Conservation (phyloP, 2,329 filamentous ascomycete species). For the Fusarium armeniacum region DNA sequence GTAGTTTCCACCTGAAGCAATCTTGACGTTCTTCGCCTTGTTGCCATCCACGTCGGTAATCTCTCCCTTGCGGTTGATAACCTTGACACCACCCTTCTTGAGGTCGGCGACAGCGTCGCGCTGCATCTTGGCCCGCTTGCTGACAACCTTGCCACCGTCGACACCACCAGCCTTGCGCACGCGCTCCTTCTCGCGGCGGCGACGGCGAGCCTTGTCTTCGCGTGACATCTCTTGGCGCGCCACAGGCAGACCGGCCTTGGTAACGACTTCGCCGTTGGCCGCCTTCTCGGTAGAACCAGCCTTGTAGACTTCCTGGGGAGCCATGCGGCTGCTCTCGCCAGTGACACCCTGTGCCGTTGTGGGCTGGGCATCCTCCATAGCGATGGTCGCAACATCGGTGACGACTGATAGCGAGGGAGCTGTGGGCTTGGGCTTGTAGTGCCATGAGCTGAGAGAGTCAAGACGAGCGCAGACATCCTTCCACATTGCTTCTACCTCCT, state of each 20-base stretch:
- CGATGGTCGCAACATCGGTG: slow-evolving; percentile 89
- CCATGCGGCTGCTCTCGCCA: slow-evolving; percentile 79
- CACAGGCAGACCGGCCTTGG: slow-evolving; percentile 82
- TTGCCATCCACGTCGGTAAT: slow-evolving; percentile 87
- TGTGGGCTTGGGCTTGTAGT: slow-evolving; percentile 91
- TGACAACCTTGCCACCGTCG: slow-evolving; percentile 62
- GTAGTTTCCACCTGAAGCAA: slow-evolving; percentile 69
- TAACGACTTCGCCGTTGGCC: slow-evolving; percentile 78
- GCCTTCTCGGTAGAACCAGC: slow-evolving; percentile 75
- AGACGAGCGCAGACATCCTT: slow-evolving; percentile 83
- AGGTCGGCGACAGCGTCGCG: slow-evolving; percentile 72
- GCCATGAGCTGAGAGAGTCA: slow-evolving; percentile 91
- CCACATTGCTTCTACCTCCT: slow-evolving; percentile 87
- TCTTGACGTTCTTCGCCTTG: slow-evolving; percentile 70
- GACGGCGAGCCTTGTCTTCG: slow-evolving; percentile 83
- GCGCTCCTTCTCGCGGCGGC: slow-evolving; percentile 88
- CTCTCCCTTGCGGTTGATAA: slow-evolving; percentile 92
- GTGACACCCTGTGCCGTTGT: slow-evolving; percentile 81
- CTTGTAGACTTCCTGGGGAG: slow-evolving; percentile 94
- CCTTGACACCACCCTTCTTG: slow-evolving; percentile 88
- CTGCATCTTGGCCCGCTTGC: slow-evolving; percentile 68
- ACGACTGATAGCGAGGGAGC: slow-evolving; percentile 88
- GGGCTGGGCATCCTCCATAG: slow-evolving; percentile 95
- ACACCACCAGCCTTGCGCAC: slow-evolving; percentile 75
- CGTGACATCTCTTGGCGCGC: slow-evolving; percentile 88